phyloP scores from a whole-genome alignment of 2,329 filamentous ascomycete genomes.

The Seiridium unicorne region DNA sequence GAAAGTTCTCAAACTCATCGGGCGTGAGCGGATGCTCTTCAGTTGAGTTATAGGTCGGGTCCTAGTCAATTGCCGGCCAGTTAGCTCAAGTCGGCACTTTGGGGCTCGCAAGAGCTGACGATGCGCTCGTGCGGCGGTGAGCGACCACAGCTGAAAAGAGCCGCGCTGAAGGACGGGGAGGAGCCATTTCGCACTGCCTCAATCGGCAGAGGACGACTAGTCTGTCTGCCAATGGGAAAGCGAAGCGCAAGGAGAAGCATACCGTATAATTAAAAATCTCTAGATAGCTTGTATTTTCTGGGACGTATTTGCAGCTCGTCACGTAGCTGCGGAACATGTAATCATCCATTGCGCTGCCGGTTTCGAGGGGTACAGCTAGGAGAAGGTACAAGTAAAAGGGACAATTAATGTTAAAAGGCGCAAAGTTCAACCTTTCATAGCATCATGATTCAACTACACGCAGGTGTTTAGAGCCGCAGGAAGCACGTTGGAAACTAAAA shows the following conservation, averaged over 20 bases:
- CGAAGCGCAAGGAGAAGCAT: conserved; percentile 18
- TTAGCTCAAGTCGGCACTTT: not conserved
- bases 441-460: not conserved
- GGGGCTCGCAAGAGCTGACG: not conserved
- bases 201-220: not conserved
- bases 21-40: conserved; percentile 51
- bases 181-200: not conserved
- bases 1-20: conserved; percentile 59
- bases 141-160: not conserved
- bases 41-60: conserved; percentile 45
- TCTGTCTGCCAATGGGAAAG: not conserved
- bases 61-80: conserved; percentile 29
- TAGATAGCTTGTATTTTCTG: conserved; percentile 53
- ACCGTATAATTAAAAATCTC: conserved; percentile 62
- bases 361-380: not conserved
- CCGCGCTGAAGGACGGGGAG: not conserved
- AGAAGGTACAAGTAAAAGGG: not conserved
- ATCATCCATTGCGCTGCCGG: conserved; percentile 48
- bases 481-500: not conserved
- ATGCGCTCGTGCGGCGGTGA: not conserved
- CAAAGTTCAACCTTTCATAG: not conserved
- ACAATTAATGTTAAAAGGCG: not conserved
- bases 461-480: not conserved
- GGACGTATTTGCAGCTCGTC: conserved; percentile 43
- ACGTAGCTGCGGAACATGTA: conserved; percentile 54